A percentile compares a stretch with the other conserved stretches of the same genome.
These are phyloP conservation scores for Tephrocybe sp. DNA, from an alignment of 768 basidiomycete genomes.

Conservation along the genomic window DNA sequence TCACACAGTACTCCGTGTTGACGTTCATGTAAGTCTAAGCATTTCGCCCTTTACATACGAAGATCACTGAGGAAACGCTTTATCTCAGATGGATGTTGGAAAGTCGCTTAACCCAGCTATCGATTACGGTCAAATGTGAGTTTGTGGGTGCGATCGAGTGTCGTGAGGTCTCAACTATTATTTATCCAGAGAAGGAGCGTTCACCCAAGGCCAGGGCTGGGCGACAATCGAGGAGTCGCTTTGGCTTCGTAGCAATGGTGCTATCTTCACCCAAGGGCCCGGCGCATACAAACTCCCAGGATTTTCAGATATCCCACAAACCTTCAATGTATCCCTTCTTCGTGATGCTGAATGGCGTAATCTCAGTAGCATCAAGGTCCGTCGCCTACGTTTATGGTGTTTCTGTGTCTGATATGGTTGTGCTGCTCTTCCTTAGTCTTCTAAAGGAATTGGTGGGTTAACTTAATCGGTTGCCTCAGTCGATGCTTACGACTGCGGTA, in stretches of 20 bases:
- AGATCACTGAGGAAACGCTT: not conserved
- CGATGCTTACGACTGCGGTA: not conserved
- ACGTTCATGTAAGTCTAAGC: constrained; percentile 9
- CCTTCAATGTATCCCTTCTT: constrained; percentile 16
- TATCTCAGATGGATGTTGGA: constrained; percentile 14
- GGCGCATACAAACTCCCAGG: constrained; percentile 17
- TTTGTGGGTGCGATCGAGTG: not conserved
- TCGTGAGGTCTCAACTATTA: not conserved
- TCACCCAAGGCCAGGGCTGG: constrained; percentile 17
- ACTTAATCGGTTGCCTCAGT: no score
- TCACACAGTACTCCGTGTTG: constrained; percentile 16
- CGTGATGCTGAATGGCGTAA: constrained; percentile 18
- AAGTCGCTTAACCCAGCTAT: constrained; percentile 17
- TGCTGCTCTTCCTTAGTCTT: not conserved
- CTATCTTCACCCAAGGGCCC: constrained; percentile 16
- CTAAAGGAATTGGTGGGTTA: constrained; percentile 14
- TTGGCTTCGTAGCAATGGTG: constrained; percentile 16
- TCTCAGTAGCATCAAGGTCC: constrained; percentile 13
- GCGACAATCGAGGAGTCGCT: constrained; percentile 16
- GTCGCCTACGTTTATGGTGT: not conserved
- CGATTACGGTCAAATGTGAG: constrained; percentile 17
- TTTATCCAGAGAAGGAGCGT: constrained; percentile 12
- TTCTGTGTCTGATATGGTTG: not conserved
- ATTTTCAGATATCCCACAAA: constrained; percentile 16
- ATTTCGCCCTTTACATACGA: not conserved